These are phyloP conservation scores for Knoxdaviesia capensis DNA, from an alignment of 2,329 filamentous ascomycete species.

Conservation along the genomic window DNA sequence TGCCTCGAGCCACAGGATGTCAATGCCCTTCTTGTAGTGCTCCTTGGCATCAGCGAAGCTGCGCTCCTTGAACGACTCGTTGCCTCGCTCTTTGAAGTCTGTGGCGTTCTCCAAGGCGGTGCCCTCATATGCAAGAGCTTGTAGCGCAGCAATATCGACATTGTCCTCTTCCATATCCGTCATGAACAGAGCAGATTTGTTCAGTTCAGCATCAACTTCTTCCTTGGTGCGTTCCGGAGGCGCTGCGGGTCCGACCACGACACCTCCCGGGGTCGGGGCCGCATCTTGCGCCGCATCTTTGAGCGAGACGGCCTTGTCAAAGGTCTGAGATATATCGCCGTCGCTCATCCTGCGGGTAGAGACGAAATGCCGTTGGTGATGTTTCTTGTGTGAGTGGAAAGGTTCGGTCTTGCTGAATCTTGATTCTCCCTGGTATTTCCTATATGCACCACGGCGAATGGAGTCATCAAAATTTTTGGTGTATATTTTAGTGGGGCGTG, in stretches of 20 bases:
- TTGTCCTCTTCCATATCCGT: slow-evolving; percentile 78
- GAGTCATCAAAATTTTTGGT: too few relatives aligned
- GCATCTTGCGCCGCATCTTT: too few relatives aligned
- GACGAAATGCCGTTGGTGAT: background rate
- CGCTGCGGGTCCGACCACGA: slow-evolving; percentile 12
- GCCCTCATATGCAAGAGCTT: slow-evolving; percentile 83
- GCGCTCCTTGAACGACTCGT: slow-evolving; percentile 61
- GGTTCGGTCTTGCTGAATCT: too few relatives aligned
- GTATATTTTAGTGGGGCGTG: too few relatives aligned
- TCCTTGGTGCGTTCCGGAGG: slow-evolving; percentile 21
- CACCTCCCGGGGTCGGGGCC: too few relatives aligned
- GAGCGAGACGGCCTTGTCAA: too few relatives aligned
- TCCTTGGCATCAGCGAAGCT: slow-evolving; percentile 70
- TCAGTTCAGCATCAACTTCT: slow-evolving; percentile 35
- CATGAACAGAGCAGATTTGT: slow-evolving; percentile 76
- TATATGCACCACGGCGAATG: too few relatives aligned
- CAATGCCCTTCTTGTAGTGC: slow-evolving; percentile 77
- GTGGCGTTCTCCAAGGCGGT: slow-evolving; percentile 63
- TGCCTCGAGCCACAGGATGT: slow-evolving; percentile 47
- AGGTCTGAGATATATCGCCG: too few relatives aligned
- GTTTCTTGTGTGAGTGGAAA: background rate
- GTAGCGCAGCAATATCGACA: slow-evolving; percentile 64
- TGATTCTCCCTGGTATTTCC: too few relatives aligned
- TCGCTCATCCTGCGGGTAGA: background rate
- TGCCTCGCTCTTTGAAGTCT: slow-evolving; percentile 82